Conservation (phyloP, 257 asterid genomes). For the Paraleonurus japonicus region DNA sequence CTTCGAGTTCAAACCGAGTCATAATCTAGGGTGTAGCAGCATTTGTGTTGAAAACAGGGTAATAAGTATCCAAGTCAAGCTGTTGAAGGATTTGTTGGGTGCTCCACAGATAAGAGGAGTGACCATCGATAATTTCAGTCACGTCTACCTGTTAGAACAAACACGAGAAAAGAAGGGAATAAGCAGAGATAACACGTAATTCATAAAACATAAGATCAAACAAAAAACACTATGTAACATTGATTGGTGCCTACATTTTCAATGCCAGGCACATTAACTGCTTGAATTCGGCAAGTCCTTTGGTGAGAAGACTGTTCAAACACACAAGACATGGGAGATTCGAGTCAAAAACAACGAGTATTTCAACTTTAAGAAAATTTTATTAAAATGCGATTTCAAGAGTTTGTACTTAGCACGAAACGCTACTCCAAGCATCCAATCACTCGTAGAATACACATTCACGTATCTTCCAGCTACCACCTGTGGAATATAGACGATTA, state of each 20-base stretch:
- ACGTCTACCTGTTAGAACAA: constrained; percentile 64
- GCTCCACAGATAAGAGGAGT: constrained; percentile 86
- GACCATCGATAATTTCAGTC: constrained; percentile 81
- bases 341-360: background rate
- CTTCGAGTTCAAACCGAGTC: too few relatives aligned
- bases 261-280: constrained; percentile 77
- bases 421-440: constrained; percentile 97
- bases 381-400: background rate
- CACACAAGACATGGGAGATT: constrained; percentile 12
- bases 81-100: constrained; percentile 68
- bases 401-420: constrained; percentile 83
- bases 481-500: constrained; percentile 36
- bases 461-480: constrained; percentile 95
- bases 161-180: background rate
- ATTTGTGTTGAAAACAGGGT: constrained; percentile 52
- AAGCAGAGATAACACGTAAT: background rate
- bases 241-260: constrained; percentile 54
- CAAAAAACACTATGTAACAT: background rate
- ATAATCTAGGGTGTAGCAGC: background rate
- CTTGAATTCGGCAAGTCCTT: constrained; percentile 94
- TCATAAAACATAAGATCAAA: background rate
- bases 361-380: background rate
- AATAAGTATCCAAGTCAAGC: constrained; percentile 69
- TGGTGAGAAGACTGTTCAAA: constrained; percentile 77
- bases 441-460: constrained; percentile 76